phyloP scores from a whole-genome alignment of 2,329 filamentous ascomycete genomes.

The Cercospora sp. region DNA sequence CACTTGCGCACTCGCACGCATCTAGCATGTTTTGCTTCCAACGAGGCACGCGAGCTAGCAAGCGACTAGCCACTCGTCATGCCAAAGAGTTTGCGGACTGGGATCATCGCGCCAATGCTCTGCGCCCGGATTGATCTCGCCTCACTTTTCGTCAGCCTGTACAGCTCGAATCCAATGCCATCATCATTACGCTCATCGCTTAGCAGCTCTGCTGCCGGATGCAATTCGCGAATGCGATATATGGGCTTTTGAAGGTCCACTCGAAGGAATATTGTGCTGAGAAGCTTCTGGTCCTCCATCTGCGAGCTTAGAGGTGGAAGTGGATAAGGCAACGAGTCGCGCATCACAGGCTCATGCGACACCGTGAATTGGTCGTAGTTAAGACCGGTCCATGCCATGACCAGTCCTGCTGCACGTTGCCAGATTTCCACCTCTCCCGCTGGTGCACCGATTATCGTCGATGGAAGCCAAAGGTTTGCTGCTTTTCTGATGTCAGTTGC shows the following conservation, averaged over 20 bases:
- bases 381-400: neutral
- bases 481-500: neutral
- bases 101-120: neutral
- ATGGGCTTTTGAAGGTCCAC: neutral
- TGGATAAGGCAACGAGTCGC: neutral
- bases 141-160: neutral
- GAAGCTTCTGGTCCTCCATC: neutral
- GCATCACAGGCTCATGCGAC: neutral
- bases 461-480: constrained; percentile 5
- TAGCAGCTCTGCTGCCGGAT: neutral
- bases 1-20: neutral
- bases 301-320: neutral
- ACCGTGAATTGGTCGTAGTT: neutral
- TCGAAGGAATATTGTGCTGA: neutral
- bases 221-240: neutral
- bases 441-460: neutral
- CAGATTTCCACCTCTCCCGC: neutral
- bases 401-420: neutral
- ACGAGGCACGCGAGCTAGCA: neutral
- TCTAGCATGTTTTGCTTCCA: neutral
- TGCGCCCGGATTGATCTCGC: neutral
- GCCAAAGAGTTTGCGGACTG: neutral
- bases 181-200: neutral
- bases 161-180: neutral
- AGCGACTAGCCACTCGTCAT: neutral